phyloP scores from a whole-genome alignment of 2,329 filamentous ascomycete genomes.

The Dryadomyces quercivorus region DNA sequence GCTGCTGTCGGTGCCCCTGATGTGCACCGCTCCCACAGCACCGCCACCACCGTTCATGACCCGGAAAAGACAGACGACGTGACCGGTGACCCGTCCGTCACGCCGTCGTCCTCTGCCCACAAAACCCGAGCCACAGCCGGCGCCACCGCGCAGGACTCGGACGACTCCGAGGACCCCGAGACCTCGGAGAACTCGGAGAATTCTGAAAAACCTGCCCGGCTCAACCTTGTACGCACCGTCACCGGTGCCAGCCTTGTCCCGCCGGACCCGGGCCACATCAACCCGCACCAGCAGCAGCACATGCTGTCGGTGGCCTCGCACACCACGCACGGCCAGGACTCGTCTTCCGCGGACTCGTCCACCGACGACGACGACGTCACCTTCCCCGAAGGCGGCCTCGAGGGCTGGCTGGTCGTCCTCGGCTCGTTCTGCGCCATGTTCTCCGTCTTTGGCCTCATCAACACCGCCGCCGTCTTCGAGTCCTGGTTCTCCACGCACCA shows the following conservation, averaged over 20 bases:
- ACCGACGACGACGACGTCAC: conserved; percentile 12
- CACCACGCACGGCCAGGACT: background rate
- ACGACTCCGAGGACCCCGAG: background rate
- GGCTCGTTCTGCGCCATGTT: conserved; percentile 62
- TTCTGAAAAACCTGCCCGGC: background rate
- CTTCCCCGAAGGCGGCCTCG: conserved; percentile 64
- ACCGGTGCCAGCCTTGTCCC: background rate
- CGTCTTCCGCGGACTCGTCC: background rate
- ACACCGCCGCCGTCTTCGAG: conserved; percentile 65
- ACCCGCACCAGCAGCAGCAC: background rate
- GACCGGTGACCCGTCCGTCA: background rate
- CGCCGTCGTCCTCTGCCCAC: background rate
- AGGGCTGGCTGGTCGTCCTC: conserved; percentile 67
- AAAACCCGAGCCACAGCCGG: too few relatives aligned
- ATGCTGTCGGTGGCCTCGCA: background rate
- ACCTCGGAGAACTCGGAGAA: background rate
- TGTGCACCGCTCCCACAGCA: too few relatives aligned
- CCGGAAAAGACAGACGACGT: background rate
- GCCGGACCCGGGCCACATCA: background rate
- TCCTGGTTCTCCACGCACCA: conserved; percentile 64
- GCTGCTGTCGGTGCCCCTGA: background rate
- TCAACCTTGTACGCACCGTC: background rate
- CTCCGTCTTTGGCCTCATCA: conserved; percentile 61
- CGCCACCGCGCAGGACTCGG: too few relatives aligned
- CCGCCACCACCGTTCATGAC: background rate